phyloP scores from a whole-genome alignment of 2,329 filamentous ascomycete genomes.

The Cercospora citrullina region DNA sequence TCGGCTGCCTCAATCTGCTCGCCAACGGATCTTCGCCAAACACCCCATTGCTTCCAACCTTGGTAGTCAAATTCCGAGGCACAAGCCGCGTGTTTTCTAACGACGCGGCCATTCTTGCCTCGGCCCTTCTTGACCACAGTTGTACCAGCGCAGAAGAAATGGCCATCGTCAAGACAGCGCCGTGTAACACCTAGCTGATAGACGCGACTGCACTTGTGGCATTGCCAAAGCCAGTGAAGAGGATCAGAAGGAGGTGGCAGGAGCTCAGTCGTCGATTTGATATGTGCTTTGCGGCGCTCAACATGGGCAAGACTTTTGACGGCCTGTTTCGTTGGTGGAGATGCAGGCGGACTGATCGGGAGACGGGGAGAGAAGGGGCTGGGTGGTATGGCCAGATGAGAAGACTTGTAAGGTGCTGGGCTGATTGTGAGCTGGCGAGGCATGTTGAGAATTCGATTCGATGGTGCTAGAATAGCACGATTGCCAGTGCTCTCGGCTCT shows the following conservation, averaged over 20 bases:
- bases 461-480: not conserved
- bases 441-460: conserved; percentile 24
- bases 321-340: conserved; percentile 6
- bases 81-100: conserved; percentile 46
- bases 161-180: conserved; percentile 56
- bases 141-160: conserved; percentile 54
- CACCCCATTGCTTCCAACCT: conserved; percentile 52
- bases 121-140: conserved; percentile 42
- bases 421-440: conserved; percentile 39
- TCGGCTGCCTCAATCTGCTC: conserved; percentile 31
- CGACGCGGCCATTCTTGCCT: conserved; percentile 31
- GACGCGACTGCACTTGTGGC: conserved; percentile 51
- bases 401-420: conserved; percentile 46
- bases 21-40: conserved; percentile 43
- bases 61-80: conserved; percentile 55
- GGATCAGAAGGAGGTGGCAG: conserved; percentile 37
- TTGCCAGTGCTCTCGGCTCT: not conserved
- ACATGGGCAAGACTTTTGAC: not conserved
- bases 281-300: conserved; percentile 13
- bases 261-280: conserved; percentile 23
- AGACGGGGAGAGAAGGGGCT: conserved; percentile 44
- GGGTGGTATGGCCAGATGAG: conserved; percentile 46
- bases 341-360: conserved; percentile 26
- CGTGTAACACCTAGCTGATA: conserved; percentile 54
- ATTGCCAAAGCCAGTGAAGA: conserved; percentile 55